Conservation (phyloP, 2,329 filamentous ascomycete species). For the Acarospora socialis region DNA sequence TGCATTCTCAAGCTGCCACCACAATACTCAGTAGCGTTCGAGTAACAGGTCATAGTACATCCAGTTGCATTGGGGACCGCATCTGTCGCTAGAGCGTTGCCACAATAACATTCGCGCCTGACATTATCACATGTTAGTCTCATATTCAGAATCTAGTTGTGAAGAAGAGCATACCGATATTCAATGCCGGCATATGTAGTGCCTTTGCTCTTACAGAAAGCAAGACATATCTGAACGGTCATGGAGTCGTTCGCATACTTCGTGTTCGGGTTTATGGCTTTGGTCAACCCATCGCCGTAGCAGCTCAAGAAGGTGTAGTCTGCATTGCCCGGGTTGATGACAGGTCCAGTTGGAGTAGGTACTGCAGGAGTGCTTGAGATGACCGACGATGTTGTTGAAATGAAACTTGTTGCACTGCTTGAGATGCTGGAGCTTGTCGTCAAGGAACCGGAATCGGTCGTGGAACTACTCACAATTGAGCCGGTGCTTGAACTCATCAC, state of each 20-base stretch:
- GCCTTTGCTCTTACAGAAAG: conserved; percentile 15
- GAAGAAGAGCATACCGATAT: conserved; percentile 11
- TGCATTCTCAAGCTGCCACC: conserved; percentile 2
- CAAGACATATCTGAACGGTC: conserved; percentile 17
- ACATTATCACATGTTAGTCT: not conserved
- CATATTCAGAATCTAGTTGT: not conserved
- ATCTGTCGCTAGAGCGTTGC: conserved; percentile 15
- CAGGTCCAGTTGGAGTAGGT: not conserved
- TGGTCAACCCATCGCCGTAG: conserved; percentile 2
- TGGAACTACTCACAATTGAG: conserved; percentile 26
- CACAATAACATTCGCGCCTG: conserved; percentile 23
- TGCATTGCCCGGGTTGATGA: not conserved
- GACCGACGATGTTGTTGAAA: not conserved
- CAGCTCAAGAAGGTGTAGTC: conserved; percentile 3
- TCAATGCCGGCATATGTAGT: conserved; percentile 20
- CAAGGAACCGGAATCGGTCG: conserved; percentile 31
- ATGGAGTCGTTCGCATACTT: conserved; percentile 13
- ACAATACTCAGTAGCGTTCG: conserved; percentile 6
- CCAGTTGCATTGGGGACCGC: conserved; percentile 7
- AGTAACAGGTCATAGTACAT: conserved; percentile 7
- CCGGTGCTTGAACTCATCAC: conserved; percentile 10
- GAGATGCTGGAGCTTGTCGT: conserved; percentile 33
- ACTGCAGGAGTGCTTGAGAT: not conserved
- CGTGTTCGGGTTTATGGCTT: conserved; percentile 13
- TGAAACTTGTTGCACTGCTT: conserved; percentile 22